These are phyloP conservation scores for Daldinia childiae DNA, from an alignment of 495 filamentous ascomycete genomes.

Conservation along the genomic window DNA sequence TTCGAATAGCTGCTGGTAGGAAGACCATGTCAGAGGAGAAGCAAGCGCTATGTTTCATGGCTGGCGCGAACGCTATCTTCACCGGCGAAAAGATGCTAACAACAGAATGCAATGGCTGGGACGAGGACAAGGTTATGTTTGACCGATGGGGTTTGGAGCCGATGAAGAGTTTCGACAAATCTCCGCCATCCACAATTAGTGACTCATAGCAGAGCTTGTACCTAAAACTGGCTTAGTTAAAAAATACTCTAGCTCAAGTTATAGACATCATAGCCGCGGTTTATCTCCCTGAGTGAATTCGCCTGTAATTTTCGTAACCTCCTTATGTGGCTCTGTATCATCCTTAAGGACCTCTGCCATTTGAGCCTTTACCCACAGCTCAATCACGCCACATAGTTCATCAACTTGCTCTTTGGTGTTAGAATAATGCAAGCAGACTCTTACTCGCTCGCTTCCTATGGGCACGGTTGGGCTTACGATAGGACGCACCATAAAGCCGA, in stretches of 20 bases:
- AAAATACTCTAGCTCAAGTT: background rate
- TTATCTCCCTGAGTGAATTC: conserved; percentile 21
- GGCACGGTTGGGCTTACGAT: conserved; percentile 68
- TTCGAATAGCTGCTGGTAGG: conserved; percentile 81
- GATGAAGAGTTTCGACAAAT: conserved; percentile 55
- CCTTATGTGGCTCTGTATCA: background rate
- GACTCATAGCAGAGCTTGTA: conserved; percentile 4
- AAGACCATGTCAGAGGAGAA: conserved; percentile 82
- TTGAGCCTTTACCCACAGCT: conserved; percentile 50
- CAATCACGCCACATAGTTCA: conserved; percentile 52
- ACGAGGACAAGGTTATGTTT: conserved; percentile 83
- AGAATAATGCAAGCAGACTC: conserved; percentile 64
- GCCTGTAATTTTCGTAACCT: background rate
- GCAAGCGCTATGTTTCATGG: conserved; percentile 84
- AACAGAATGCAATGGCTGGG: conserved; percentile 87
- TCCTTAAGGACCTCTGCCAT: too few species aligned
- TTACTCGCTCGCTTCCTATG: conserved; percentile 58
- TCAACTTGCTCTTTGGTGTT: conserved; percentile 60
- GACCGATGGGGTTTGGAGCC: conserved; percentile 77
- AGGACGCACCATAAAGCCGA: conserved; percentile 62
- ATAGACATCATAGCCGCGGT: conserved; percentile 16
- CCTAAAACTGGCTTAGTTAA: background rate
- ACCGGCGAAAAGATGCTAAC: conserved; percentile 94
- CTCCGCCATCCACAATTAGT: conserved; percentile 8
- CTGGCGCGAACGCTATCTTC: conserved; percentile 88